Base-by-base conservation (phyloP, 306 rosid genomes). In the Dalbergia oliveri region DNA sequence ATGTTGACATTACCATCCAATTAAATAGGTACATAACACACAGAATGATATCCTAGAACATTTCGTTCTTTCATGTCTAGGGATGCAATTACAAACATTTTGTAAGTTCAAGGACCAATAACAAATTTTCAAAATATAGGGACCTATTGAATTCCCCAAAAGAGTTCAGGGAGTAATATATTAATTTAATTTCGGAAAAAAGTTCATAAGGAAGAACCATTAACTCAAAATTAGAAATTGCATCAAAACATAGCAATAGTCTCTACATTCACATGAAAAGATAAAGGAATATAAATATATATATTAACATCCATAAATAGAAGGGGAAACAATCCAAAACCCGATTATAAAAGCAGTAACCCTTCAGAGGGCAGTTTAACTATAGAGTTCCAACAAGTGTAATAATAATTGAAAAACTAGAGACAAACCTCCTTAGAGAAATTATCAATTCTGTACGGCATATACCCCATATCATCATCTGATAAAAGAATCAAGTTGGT, bases 381-480 rank as follows among this genome's bases (percentile, higher is more conserved):
- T 54, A 73, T 12, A 56, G 68, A 66, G 50, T 68, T n/a, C 62
- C 71, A 76, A 72, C 45, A 15, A 81, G 58, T 62, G 47, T 23
- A 6, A 41, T 21, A 63, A 64, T 58, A 73, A 37, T 66, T 64
- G 58, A 41, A 56, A 74, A 70, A 71, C 53, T 75, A 84, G 45
- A 75, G 69, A 84, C 97, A 79, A 60, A 94, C 99, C 99, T 94
- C 99, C 76, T 81, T 93, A 0, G 99, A 85, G 83, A 94, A 94
- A 79, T 94, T 94, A 87, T 94, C 97, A 77, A 94, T 86, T 89
- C 97, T 90, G 94, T 93, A 94, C 35, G 99, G 99, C 97, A 94
- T 91, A 81, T 93, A 94, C 64, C 97, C 97, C 3, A 97, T 93
- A 79, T 93, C 90, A 83, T 94, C 99, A 89, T 94, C 97, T 14